Base-by-base conservation (phyloP, 192 early-diverging fungal genomes). In the Jimgerdemannia lactiflua region DNA sequence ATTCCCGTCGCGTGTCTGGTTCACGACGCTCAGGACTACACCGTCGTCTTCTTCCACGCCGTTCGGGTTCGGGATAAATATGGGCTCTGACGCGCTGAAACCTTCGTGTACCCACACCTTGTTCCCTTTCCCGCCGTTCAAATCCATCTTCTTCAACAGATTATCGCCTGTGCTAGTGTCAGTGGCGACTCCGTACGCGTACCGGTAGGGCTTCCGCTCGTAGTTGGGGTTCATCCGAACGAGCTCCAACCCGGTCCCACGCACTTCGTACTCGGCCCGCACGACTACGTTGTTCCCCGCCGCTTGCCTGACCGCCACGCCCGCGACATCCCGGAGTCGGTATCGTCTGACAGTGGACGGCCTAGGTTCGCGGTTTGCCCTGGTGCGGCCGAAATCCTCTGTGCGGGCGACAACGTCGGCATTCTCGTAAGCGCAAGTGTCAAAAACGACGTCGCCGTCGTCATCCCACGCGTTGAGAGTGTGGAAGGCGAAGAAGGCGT, bases 391-490 rank as follows among this genome's bases (percentile, higher is more conserved):
- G 49, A 59, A 59, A 14, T 59, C 14, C 14, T 59, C 14, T 6
- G 49, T 59, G 2, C 14, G 8, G 43, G 76, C 75, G 3, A 83
- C 72, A 69, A 79, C 79, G 49, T 76, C 74, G 0, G 81, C 74
- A 69, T 83, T 77, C 70, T 79, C 78, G 42, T 83, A 83, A 14
- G 75, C 70, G 10, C 78, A 75, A 40, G 67, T 77, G 64, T 83
- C 81, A 64, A 83, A 54, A 42, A 73, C 68, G 7, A 83, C 77
- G 29, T 78, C 81, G 39, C 71, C 85, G 65, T 74, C 75, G 42
- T 82, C 79, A 69, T 88, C 86, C 74, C 76, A 88, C 1, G 85
- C 86, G 42, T 88, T 86, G 39, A 80, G 76, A 67, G 81, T 79
- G 74, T 88, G 86, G 71, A 86, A 84, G 9, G 85, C 59, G 68